phyloP scores from a whole-genome alignment of 257 asterid genomes.

The Plantago elongata region DNA sequence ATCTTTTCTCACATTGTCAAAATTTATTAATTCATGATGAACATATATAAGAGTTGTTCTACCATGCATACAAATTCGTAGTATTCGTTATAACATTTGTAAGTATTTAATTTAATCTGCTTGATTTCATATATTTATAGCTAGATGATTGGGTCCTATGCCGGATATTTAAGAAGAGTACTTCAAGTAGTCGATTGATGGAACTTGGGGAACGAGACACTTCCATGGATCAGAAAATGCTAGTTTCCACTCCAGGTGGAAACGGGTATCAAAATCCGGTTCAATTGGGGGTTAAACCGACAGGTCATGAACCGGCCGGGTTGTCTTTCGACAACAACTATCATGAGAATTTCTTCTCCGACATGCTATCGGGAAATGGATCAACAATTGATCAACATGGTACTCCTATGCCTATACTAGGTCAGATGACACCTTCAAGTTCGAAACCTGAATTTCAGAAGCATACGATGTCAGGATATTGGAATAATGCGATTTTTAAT shows the following conservation, averaged over 20 bases:
- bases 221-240: constrained; percentile 16
- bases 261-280: constrained; percentile 13
- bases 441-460: background rate
- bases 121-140: constrained; percentile 14
- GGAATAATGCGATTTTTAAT: constrained; percentile 12
- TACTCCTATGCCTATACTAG: constrained; percentile 11
- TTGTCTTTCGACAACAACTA: constrained; percentile 14
- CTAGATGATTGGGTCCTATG: constrained; percentile 53
- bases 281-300: constrained; percentile 9
- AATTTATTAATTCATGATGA: too few relatives aligned
- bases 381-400: background rate
- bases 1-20: too few relatives aligned
- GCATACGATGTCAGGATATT: background rate
- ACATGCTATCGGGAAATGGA: constrained; percentile 15
- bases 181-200: constrained; percentile 14
- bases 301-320: background rate
- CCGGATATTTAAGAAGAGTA: constrained; percentile 41
- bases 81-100: too few relatives aligned
- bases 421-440: constrained; percentile 15
- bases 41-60: too few relatives aligned
- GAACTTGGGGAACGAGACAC: constrained; percentile 15
- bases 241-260: constrained; percentile 11
- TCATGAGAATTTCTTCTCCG: constrained; percentile 16
- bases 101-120: background rate
- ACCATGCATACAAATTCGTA: too few relatives aligned